phyloP scores from a whole-genome alignment of 345 rosid species.

The Adansonia digitata region DNA sequence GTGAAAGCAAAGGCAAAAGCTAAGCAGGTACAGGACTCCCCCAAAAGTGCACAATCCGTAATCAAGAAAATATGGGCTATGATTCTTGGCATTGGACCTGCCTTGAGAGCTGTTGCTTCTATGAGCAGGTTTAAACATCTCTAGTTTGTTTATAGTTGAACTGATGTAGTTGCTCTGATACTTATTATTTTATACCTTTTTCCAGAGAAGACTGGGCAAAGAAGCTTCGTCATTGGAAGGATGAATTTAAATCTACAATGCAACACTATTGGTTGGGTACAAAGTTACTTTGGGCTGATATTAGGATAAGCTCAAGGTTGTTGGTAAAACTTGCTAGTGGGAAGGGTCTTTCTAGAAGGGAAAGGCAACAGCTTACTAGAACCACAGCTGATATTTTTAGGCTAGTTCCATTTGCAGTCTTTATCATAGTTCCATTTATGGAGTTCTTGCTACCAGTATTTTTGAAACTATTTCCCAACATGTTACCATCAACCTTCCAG shows the following conservation, averaged over 20 bases:
- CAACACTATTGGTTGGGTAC: constrained; percentile 95
- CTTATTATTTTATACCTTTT: constrained; percentile 19
- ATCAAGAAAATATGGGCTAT: constrained; percentile 51
- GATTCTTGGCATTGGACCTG: constrained; percentile 86
- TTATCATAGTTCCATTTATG: constrained; percentile 93
- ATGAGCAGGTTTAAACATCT: constrained; percentile 76
- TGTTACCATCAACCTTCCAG: constrained; percentile 97
- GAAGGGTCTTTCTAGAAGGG: constrained; percentile 89
- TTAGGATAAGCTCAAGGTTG: constrained; percentile 79
- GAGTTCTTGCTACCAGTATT: constrained; percentile 93
- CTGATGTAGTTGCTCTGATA: constrained; percentile 2
- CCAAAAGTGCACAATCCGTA: constrained; percentile 43
- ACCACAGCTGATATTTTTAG: constrained; percentile 86
- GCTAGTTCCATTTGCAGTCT: constrained; percentile 80
- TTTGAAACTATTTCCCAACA: constrained; percentile 82
- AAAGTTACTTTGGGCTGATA: constrained; percentile 86
- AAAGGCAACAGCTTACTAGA: constrained; percentile 72
- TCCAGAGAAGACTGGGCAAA: constrained; percentile 96
- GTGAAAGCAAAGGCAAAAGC: constrained; percentile 92
- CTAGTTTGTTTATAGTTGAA: constrained; percentile 15
- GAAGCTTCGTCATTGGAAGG: constrained; percentile 80
- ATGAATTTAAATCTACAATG: constrained; percentile 79
- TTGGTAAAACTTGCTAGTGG: constrained; percentile 84
- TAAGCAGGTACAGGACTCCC: constrained; percentile 60
- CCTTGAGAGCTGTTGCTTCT: constrained; percentile 81